Evolutionary conservation across 257 asterid genomes (phyloP).

Genomic region (Petunia axillaris): DNA sequence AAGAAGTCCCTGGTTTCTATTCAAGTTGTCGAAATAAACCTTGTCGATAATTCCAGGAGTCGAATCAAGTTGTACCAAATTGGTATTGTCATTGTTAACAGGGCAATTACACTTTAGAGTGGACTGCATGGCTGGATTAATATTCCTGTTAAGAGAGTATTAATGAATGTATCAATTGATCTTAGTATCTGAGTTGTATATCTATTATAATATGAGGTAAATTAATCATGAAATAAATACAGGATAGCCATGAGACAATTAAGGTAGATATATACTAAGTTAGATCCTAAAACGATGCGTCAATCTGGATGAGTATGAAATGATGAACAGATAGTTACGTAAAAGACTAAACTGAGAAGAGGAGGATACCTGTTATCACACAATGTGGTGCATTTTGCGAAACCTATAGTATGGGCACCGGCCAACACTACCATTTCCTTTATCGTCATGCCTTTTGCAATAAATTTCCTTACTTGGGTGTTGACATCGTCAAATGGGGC

Average conservation of each 20-base stretch:
- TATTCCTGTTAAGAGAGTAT: background rate
- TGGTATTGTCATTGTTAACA: background rate
- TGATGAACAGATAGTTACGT: too few species aligned
- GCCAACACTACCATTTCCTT: slow-evolving; percentile 25
- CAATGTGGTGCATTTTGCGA: background rate
- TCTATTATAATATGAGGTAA: too few species aligned
- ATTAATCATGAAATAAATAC: too few species aligned
- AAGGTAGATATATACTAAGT: too few species aligned
- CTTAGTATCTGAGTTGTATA: too few species aligned
- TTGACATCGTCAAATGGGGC: slow-evolving; percentile 26
- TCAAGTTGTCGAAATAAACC: slow-evolving; percentile 2
- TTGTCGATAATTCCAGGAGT: slow-evolving; percentile 7
- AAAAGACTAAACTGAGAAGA: too few species aligned
- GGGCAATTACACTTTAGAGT: slow-evolving; percentile 10
- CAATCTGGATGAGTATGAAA: too few species aligned
- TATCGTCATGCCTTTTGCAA: background rate
- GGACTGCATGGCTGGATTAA: background rate
- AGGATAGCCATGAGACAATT: too few species aligned
- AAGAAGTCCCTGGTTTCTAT: background rate
- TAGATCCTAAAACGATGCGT: too few species aligned
- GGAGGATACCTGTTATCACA: background rate
- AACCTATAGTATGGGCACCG: slow-evolving; percentile 24
- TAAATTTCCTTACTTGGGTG: slow-evolving; percentile 8
- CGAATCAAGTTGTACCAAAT: slow-evolving; percentile 14
- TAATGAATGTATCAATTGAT: too few species aligned